Evolutionary conservation across 2,329 filamentous ascomycete species (phyloP), one percentile per base, ranked within the genome.

Genomic region (Aspergillus pseudonomiae): DNA sequence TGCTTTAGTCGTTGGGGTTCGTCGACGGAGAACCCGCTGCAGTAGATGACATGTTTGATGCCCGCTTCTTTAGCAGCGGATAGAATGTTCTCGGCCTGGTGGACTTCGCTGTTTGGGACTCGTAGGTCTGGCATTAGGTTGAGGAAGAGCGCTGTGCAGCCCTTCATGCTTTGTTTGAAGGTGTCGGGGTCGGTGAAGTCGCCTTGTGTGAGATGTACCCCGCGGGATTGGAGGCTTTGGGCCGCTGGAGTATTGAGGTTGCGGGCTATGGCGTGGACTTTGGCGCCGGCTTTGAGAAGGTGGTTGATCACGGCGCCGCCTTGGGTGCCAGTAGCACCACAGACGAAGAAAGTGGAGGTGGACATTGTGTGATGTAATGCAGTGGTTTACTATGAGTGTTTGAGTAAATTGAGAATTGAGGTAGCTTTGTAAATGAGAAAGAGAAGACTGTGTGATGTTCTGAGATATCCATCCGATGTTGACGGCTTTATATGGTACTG

Each of bases 201-300:
- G 19, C 78, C 78, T 61, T 75, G 59, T 43, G 70, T 70, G 6
- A 79, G 62, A 4, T 43, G 59, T 2, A 76, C 73, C 6, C 76
- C 76, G 24, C 71, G 65, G 1, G 66, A 57, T 58, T 72, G 64
- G 16, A 81, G 71, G 1, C 60, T 66, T 28, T 71, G 65, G 11
- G 75, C 71, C 1, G 71, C 64, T 0, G 68, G 54, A 9, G 75
- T 69, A 32, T 70, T 60, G 6, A 65, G 52, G 46, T 76, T 73
- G 54, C 71, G 68, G 3, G 77, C 74, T 21, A 80, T 71, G 2
- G 75, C 74, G 65, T 78, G 74, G 5, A 78, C 67, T 36, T 69
- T 65, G 65, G 73, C 70, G 34, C 67, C 70, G 1, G 70, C 24
- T 46, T 70, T 61, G 26, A 72, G 63, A 0, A 79, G 67, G 58